Conservation (phyloP, 2,329 filamentous ascomycete species). For the Xylaria sp. region DNA sequence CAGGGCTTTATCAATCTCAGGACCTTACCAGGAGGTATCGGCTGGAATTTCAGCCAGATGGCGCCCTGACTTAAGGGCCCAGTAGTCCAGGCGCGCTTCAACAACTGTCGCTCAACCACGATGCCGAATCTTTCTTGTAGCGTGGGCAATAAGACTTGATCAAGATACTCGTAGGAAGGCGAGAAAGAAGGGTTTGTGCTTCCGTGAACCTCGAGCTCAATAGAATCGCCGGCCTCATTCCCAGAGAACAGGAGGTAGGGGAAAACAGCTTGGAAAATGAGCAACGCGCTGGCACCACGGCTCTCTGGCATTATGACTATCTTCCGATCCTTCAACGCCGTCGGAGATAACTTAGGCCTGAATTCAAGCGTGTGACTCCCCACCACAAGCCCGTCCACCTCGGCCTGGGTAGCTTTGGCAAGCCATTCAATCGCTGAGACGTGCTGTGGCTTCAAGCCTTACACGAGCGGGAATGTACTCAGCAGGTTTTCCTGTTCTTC, state of each 20-base stretch:
- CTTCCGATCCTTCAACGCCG: constrained; percentile 54
- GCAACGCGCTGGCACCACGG: constrained; percentile 63
- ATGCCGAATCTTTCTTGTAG: constrained; percentile 64
- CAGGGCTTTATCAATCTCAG: constrained; percentile 53
- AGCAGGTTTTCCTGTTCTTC: constrained; percentile 10
- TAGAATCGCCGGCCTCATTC: constrained; percentile 55
- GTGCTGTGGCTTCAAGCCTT: constrained; percentile 71
- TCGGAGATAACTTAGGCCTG: constrained; percentile 54
- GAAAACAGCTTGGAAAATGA: constrained; percentile 70
- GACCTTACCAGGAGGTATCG: constrained; percentile 51
- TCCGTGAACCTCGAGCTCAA: constrained; percentile 64
- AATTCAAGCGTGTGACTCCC: constrained; percentile 64
- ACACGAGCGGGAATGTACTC: background rate
- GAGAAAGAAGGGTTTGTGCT: constrained; percentile 70
- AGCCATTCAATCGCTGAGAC: constrained; percentile 66
- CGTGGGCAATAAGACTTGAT: constrained; percentile 68
- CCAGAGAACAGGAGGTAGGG: constrained; percentile 68
- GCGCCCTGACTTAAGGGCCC: constrained; percentile 57
- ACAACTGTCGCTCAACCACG: constrained; percentile 57
- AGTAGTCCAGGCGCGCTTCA: constrained; percentile 62
- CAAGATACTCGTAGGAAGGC: constrained; percentile 70
- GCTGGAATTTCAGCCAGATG: constrained; percentile 59
- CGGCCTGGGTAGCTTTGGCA: constrained; percentile 62
- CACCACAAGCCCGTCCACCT: constrained; percentile 61
- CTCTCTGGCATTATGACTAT: constrained; percentile 63